Conservation (phyloP, 225 moss, liverwort and hornwort genomes). For the Physcomitrium patens region DNA sequence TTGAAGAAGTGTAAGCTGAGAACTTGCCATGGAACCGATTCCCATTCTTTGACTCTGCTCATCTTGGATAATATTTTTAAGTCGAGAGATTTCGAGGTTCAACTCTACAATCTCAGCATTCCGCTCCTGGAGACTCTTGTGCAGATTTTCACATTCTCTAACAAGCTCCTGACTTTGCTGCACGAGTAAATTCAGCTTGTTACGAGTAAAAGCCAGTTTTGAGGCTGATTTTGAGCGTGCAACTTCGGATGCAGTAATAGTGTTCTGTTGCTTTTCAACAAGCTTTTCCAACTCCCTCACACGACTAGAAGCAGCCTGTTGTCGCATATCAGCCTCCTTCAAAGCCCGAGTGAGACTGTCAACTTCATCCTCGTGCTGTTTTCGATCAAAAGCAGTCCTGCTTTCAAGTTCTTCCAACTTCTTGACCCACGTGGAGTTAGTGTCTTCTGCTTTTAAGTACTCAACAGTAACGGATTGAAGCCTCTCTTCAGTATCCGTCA, state of each 20-base stretch:
- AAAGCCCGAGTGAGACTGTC: constrained; percentile 52
- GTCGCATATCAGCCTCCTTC: constrained; percentile 51
- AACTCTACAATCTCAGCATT: constrained; percentile 68
- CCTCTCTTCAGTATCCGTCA: constrained; percentile 57
- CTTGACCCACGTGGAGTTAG: constrained; percentile 30
- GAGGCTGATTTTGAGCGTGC: constrained; percentile 67
- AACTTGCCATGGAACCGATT: constrained; percentile 34
- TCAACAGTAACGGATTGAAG: constrained; percentile 45
- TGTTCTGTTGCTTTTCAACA: constrained; percentile 56
- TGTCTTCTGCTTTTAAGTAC: constrained; percentile 38
- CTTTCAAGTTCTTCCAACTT: constrained; percentile 52
- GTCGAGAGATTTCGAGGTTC: constrained; percentile 51
- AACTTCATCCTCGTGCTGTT: constrained; percentile 53
- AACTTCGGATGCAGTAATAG: constrained; percentile 63
- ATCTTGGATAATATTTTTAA: constrained; percentile 42
- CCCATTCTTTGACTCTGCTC: constrained; percentile 40
- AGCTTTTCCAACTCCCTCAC: constrained; percentile 59
- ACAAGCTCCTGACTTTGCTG: constrained; percentile 88
- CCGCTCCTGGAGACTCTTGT: constrained; percentile 70
- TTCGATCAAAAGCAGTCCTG: constrained; percentile 35
- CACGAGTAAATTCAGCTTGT: constrained; percentile 79
- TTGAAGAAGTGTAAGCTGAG: constrained; percentile 39
- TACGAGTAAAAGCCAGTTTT: constrained; percentile 73
- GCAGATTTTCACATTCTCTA: constrained; percentile 71
- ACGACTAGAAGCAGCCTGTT: constrained; percentile 44